Conservation (phyloP, 805 yeast genomes). For the Yamadazyma ubonensis region DNA sequence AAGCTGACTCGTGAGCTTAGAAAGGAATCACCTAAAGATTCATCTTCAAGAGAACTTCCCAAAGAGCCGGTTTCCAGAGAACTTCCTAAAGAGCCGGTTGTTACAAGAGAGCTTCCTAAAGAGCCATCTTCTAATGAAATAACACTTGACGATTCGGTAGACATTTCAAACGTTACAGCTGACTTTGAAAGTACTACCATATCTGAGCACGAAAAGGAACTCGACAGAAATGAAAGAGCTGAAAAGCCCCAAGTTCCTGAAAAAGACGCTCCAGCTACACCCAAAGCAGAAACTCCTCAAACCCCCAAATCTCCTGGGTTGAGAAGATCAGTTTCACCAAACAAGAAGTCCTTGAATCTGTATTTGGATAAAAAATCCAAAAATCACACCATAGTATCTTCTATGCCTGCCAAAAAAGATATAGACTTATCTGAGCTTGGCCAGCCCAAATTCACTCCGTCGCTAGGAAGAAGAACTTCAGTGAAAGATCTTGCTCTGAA, state of each 20-base stretch:
- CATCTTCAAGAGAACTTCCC: too few relatives aligned
- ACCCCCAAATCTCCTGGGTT: constrained; percentile 19
- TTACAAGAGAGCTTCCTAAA: too few relatives aligned
- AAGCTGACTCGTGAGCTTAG: neutral
- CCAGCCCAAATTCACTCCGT: constrained; percentile 29
- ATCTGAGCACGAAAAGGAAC: too few relatives aligned
- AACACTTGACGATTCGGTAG: constrained; percentile 5
- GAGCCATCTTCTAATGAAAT: too few relatives aligned
- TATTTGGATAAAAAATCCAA: constrained; percentile 12
- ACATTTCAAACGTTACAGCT: constrained; percentile 7
- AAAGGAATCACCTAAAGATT: too few relatives aligned
- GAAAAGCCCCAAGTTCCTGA: constrained; percentile 2
- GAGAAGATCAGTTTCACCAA: constrained; percentile 40
- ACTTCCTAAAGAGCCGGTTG: too few relatives aligned
- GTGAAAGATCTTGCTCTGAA: constrained; percentile 33
- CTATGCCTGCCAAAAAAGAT: constrained; percentile 24
- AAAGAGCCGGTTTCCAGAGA: too few relatives aligned
- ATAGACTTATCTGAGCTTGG: constrained; percentile 22
- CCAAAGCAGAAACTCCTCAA: constrained; percentile 20
- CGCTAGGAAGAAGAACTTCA: constrained; percentile 30
- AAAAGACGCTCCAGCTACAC: constrained; percentile 12
- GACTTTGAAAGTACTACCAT: constrained; percentile 6
- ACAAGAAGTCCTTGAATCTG: constrained; percentile 31
- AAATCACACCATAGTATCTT: constrained; percentile 22
- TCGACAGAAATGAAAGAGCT: neutral